A percentile compares a stretch with the other conserved stretches of the same genome.
phyloP scores from a whole-genome alignment of 1,139 yeast genomes.

The Ashbya aceris region DNA sequence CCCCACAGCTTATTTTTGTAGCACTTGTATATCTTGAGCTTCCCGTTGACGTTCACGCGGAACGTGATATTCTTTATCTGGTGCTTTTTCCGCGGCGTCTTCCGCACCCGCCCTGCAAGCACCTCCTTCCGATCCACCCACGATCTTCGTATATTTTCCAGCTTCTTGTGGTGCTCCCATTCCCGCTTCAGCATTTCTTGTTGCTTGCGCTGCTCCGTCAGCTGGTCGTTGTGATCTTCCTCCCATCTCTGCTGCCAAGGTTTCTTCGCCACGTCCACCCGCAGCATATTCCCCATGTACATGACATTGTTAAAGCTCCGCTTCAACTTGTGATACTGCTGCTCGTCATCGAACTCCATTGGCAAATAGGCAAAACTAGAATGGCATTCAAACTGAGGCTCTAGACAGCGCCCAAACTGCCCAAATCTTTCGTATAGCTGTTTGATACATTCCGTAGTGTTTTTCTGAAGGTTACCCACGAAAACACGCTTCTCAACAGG shows the following conservation, averaged over 20 bases:
- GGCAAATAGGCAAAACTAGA: conserved; percentile 61
- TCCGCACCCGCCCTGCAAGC: conserved; percentile 56
- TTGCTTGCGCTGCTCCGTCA: conserved; percentile 22
- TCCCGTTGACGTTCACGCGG: conserved; percentile 55
- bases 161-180: conserved; percentile 34
- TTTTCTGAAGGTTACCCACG: conserved; percentile 42
- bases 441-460: conserved; percentile 28
- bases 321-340: conserved; percentile 40
- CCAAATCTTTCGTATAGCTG: conserved; percentile 36
- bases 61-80: conserved; percentile 48
- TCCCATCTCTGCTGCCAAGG: conserved; percentile 39
- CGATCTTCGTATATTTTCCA: conserved; percentile 35
- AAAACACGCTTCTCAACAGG: conserved; percentile 34
- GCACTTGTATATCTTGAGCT: conserved; percentile 47
- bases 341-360: conserved; percentile 40
- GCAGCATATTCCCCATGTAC: conserved; percentile 64
- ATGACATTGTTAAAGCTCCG: conserved; percentile 56
- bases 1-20: conserved; percentile 87
- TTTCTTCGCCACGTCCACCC: conserved; percentile 42
- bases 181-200: conserved; percentile 30
- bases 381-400: conserved; percentile 32
- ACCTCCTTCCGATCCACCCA: conserved; percentile 40
- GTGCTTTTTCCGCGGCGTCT: conserved; percentile 39
- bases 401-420: conserved; percentile 41
- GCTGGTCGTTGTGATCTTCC: conserved; percentile 33